phyloP scores from a whole-genome alignment of 2,329 filamentous ascomycete species.

The Magnaporthiopsis rhizophila region DNA sequence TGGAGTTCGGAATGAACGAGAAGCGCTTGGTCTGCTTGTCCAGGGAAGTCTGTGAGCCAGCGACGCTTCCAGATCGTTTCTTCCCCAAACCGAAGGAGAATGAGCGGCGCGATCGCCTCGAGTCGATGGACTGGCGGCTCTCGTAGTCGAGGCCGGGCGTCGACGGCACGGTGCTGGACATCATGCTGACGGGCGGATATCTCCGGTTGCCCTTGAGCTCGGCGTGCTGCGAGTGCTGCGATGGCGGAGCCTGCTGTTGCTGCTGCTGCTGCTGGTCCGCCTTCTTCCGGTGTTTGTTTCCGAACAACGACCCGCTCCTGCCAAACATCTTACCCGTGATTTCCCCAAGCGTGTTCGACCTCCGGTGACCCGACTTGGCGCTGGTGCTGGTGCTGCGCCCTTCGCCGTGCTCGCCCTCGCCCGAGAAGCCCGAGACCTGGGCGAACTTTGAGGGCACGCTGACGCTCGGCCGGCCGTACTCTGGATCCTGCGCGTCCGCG shows the following conservation, averaged over 20 bases:
- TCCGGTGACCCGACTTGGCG: constrained; percentile 52
- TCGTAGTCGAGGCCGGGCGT: constrained; percentile 3
- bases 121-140: constrained; percentile 41
- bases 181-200: constrained; percentile 87
- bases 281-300: constrained; percentile 48
- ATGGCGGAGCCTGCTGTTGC: constrained; percentile 20
- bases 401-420: constrained; percentile 35
- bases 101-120: constrained; percentile 53
- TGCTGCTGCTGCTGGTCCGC: constrained; percentile 27
- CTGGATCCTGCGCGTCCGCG: constrained; percentile 38
- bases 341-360: constrained; percentile 69
- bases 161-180: constrained; percentile 43
- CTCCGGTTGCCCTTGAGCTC: constrained; percentile 55
- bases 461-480: constrained; percentile 53
- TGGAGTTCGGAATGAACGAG: constrained; percentile 58
- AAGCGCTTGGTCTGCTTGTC: constrained; percentile 58
- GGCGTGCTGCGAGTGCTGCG: constrained; percentile 15
- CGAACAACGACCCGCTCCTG: constrained; percentile 73
- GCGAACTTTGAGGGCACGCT: constrained; percentile 51
- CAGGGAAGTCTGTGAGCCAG: constrained; percentile 45
- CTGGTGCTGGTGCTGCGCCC: constrained; percentile 24
- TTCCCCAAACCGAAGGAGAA: constrained; percentile 62
- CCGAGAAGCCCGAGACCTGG: constrained; percentile 48
- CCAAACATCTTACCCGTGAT: constrained; percentile 81
- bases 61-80: constrained; percentile 62